Conservation (phyloP, 2,329 filamentous ascomycete genomes). For the Alternaria burnsii region DNA sequence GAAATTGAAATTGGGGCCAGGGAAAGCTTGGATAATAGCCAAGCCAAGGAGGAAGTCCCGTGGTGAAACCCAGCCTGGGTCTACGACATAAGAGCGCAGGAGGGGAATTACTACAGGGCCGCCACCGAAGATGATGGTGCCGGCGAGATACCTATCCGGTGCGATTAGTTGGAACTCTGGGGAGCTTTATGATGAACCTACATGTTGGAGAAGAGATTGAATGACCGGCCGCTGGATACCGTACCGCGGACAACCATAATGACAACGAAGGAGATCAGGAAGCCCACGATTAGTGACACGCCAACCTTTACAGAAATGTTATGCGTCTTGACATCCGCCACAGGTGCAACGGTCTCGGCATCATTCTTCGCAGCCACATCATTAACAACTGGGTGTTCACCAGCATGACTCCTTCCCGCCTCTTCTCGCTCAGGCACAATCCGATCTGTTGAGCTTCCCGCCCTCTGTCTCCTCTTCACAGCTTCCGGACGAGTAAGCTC, state of each 20-base stretch:
- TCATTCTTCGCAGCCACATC: not conserved
- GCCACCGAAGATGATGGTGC: slow-evolving; percentile 64
- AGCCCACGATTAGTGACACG: slow-evolving; percentile 52
- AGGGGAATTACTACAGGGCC: slow-evolving; percentile 58
- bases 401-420: slow-evolving; percentile 8
- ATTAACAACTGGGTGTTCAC: slow-evolving; percentile 10
- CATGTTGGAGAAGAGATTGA: slow-evolving; percentile 74
- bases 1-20: slow-evolving; percentile 69
- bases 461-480: slow-evolving; percentile 30
- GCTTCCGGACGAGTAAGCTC: slow-evolving; percentile 28
- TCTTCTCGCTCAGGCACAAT: slow-evolving; percentile 19
- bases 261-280: slow-evolving; percentile 65
- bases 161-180: not conserved
- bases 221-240: slow-evolving; percentile 57
- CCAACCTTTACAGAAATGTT: slow-evolving; percentile 51
- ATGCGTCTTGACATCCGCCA: slow-evolving; percentile 42
- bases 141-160: slow-evolving; percentile 63
- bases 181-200: slow-evolving; percentile 41
- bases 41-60: slow-evolving; percentile 78
- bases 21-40: slow-evolving; percentile 75
- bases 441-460: slow-evolving; percentile 29
- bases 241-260: slow-evolving; percentile 62
- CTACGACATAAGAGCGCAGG: slow-evolving; percentile 62
- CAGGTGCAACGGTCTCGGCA: not conserved
- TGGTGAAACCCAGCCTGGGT: slow-evolving; percentile 73